Conservation (phyloP, 805 yeast species). For the Scheffersomyces ergatensis region DNA sequence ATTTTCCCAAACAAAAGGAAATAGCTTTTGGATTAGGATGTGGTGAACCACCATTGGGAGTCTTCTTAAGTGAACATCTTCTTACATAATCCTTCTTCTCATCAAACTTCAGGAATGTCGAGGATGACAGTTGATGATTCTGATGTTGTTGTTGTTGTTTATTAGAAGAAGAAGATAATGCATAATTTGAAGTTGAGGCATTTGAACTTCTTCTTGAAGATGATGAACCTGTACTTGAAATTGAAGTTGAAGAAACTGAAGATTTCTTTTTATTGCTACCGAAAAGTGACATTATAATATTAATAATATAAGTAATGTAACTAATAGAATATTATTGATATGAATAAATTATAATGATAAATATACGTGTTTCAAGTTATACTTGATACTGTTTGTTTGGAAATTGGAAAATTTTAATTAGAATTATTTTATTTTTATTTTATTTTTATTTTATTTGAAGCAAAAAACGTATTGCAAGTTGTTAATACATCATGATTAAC, state of each 20-base stretch:
- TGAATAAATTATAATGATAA: too few species aligned
- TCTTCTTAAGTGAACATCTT: slow-evolving; percentile 32
- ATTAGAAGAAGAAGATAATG: slow-evolving; percentile 8
- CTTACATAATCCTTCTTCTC: slow-evolving; percentile 45
- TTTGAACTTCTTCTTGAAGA: slow-evolving; percentile 7
- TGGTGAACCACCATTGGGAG: slow-evolving; percentile 8
- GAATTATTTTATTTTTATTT: too few species aligned
- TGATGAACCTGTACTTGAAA: not conserved
- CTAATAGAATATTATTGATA: too few species aligned
- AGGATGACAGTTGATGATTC: not conserved
- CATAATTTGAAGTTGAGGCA: slow-evolving; percentile 19
- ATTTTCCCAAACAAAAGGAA: slow-evolving; percentile 40
- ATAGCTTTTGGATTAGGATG: slow-evolving; percentile 28
- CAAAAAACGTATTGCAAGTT: too few species aligned
- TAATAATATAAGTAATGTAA: too few species aligned
- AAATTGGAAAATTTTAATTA: too few species aligned
- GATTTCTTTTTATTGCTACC: slow-evolving; percentile 6
- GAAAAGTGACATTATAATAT: slow-evolving; percentile 6
- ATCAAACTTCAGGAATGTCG: slow-evolving; percentile 33
- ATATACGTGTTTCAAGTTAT: too few species aligned
- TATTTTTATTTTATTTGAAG: too few species aligned
- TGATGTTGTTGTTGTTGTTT: not conserved
- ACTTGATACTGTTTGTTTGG: too few species aligned
- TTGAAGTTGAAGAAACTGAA: not conserved
- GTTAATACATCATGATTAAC: too few species aligned